Conservation (phyloP, 192 early-diverging fungal species). For the Dissophora globulifera region DNA sequence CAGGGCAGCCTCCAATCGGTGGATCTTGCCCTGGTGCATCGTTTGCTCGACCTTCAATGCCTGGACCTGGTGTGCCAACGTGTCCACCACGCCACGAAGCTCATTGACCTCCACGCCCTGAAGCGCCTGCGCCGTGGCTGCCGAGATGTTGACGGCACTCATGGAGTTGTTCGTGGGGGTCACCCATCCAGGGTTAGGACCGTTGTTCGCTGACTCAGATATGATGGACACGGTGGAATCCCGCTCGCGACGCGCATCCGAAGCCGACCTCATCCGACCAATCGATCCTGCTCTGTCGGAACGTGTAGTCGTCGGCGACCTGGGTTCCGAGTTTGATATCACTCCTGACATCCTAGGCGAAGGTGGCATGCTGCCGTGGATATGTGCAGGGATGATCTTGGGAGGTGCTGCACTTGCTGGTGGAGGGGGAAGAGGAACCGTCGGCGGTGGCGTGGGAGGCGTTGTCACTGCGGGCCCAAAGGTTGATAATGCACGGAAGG, state of each 20-base stretch:
- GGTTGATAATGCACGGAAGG: slow-evolving; percentile 18
- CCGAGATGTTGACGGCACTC: slow-evolving; percentile 21
- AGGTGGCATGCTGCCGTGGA: slow-evolving; percentile 13
- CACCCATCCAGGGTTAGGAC: slow-evolving; percentile 5
- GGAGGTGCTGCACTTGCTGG: slow-evolving; percentile 7
- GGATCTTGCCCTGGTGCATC: slow-evolving; percentile 45
- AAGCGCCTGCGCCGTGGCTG: slow-evolving; percentile 43
- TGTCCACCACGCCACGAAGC: slow-evolving; percentile 40
- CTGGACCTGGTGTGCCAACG: slow-evolving; percentile 47
- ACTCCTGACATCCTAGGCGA: slow-evolving; percentile 26
- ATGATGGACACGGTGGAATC: slow-evolving; percentile 24
- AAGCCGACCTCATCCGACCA: background rate
- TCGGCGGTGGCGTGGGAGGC: slow-evolving; percentile 37
- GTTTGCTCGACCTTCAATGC: slow-evolving; percentile 49
- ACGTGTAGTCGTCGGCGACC: slow-evolving; percentile 10
- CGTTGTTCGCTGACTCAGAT: slow-evolving; percentile 1
- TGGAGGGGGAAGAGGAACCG: slow-evolving; percentile 22
- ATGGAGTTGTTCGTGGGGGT: slow-evolving; percentile 4
- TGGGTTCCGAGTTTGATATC: slow-evolving; percentile 9
- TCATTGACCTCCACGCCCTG: slow-evolving; percentile 49
- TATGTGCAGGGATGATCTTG: slow-evolving; percentile 16
- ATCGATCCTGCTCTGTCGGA: slow-evolving; percentile 22
- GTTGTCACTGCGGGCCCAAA: slow-evolving; percentile 1
- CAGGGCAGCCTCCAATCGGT: slow-evolving; percentile 56
- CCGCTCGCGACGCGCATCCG: slow-evolving; percentile 20